Conservation (phyloP, 768 basidiomycete genomes). For the Cyclocybe aegerita region DNA sequence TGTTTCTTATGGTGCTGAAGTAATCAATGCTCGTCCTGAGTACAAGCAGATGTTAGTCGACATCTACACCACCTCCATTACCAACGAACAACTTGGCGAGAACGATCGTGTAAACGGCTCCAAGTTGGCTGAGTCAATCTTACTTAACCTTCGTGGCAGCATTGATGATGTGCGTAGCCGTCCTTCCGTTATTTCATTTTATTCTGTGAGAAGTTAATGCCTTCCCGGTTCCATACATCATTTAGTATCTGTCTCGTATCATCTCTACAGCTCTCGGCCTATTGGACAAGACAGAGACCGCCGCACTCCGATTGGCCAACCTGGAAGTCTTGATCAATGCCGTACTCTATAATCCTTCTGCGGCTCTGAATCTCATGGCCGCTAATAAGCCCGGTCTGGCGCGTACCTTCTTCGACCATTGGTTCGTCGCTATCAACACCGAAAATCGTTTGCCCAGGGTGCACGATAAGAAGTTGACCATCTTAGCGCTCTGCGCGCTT, state of each 20-base stretch:
- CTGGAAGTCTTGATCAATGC: conserved; percentile 83
- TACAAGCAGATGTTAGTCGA: conserved; percentile 82
- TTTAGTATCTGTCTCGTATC: conserved; percentile 63
- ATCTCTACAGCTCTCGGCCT: conserved; percentile 59
- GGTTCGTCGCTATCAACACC: conserved; percentile 75
- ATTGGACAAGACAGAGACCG: conserved; percentile 62
- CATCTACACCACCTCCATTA: conserved; percentile 77
- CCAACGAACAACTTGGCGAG: conserved; percentile 72
- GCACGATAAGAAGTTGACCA: conserved; percentile 86
- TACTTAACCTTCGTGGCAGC: conserved; percentile 77
- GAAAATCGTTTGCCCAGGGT: conserved; percentile 71
- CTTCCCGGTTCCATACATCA: conserved; percentile 2
- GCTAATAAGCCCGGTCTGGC: conserved; percentile 53
- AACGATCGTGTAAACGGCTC: conserved; percentile 82
- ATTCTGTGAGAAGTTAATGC: background rate
- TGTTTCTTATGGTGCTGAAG: conserved; percentile 77
- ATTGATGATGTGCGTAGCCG: conserved; percentile 66
- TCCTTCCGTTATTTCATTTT: background rate
- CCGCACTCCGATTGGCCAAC: conserved; percentile 69
- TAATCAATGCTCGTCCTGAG: conserved; percentile 69
- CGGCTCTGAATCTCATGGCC: conserved; percentile 77
- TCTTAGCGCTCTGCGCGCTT: conserved; percentile 73
- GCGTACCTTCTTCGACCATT: conserved; percentile 78
- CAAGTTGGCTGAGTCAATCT: conserved; percentile 79
- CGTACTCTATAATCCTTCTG: conserved; percentile 80